These are phyloP conservation scores for Chloropicon primus DNA, from an alignment of 139 green algal genomes.

Conservation along the genomic window DNA sequence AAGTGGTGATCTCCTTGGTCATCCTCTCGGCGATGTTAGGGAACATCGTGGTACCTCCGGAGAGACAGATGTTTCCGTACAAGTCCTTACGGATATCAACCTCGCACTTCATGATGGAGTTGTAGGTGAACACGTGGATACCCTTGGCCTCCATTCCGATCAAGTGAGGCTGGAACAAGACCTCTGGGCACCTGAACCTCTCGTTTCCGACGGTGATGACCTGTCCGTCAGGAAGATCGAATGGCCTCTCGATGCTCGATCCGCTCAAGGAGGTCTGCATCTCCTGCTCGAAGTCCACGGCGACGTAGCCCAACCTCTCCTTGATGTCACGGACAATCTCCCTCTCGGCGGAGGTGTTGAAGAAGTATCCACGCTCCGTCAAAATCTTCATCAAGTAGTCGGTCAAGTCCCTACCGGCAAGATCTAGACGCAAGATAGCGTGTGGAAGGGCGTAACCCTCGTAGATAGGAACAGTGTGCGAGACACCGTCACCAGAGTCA, in stretches of 20 bases:
- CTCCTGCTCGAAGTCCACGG: slow-evolving; percentile 95
- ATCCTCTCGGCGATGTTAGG: slow-evolving; percentile 92
- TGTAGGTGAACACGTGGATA: slow-evolving; percentile 94
- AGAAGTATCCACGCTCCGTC: slow-evolving; percentile 92
- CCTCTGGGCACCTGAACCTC: slow-evolving; percentile 92
- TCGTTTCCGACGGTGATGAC: slow-evolving; percentile 91
- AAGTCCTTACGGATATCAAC: slow-evolving; percentile 96
- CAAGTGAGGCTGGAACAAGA: slow-evolving; percentile 86
- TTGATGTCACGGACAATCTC: slow-evolving; percentile 99
- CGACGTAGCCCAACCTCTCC: slow-evolving; percentile 97
- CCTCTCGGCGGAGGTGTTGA: slow-evolving; percentile 92
- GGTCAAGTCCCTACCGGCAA: slow-evolving; percentile 92
- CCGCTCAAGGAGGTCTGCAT: slow-evolving; percentile 53
- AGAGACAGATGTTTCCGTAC: slow-evolving; percentile 90
- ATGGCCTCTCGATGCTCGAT: slow-evolving; percentile 86
- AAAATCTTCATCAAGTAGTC: slow-evolving; percentile 93
- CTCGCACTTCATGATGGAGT: slow-evolving; percentile 98
- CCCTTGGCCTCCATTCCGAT: slow-evolving; percentile 78
- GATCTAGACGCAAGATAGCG: slow-evolving; percentile 87
- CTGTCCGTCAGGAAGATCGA: slow-evolving; percentile 47
- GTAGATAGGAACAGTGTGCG: slow-evolving; percentile 90
- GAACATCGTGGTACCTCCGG: slow-evolving; percentile 93
- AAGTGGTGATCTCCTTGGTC: slow-evolving; percentile 85
- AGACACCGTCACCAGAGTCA: slow-evolving; percentile 91
- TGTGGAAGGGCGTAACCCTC: slow-evolving; percentile 94